phyloP scores from a whole-genome alignment of 129 eudicot genomes.

The Flaveria trinervia region DNA sequence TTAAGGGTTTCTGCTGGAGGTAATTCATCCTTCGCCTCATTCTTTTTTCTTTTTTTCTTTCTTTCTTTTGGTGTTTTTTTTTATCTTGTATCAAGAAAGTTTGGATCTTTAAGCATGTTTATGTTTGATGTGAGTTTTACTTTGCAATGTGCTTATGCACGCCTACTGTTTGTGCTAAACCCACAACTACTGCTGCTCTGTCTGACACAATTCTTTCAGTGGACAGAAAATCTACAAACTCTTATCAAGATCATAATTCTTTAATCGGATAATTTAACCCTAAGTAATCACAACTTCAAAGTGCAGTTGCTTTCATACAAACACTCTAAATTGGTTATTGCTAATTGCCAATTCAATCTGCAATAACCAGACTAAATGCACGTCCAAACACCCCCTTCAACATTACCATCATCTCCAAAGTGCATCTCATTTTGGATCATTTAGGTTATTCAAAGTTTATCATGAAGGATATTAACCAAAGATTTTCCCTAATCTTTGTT shows the following conservation, averaged over 20 bases:
- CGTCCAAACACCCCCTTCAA: background rate
- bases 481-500: conserved; percentile 1
- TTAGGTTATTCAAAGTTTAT: conserved; percentile 3
- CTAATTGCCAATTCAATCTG: no score
- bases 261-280: no score
- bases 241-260: no score
- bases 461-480: conserved; percentile 17
- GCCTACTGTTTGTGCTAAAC: conserved; percentile 21
- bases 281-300: no score
- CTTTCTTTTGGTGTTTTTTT: background rate
- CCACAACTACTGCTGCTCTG: no score
- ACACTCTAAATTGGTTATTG: no score
- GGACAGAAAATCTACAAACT: no score
- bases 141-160: conserved; percentile 31
- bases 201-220: no score
- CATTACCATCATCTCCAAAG: background rate
- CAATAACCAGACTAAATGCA: no score
- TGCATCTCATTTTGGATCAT: background rate
- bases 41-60: background rate
- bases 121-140: conserved; percentile 4
- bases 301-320: no score
- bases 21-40: background rate
- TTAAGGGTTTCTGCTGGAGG: conserved; percentile 39
- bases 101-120: background rate
- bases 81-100: background rate